These are phyloP conservation scores for Adansonia madagascariensis DNA, from an alignment of 441 rosid genomes.

Conservation along the genomic window DNA sequence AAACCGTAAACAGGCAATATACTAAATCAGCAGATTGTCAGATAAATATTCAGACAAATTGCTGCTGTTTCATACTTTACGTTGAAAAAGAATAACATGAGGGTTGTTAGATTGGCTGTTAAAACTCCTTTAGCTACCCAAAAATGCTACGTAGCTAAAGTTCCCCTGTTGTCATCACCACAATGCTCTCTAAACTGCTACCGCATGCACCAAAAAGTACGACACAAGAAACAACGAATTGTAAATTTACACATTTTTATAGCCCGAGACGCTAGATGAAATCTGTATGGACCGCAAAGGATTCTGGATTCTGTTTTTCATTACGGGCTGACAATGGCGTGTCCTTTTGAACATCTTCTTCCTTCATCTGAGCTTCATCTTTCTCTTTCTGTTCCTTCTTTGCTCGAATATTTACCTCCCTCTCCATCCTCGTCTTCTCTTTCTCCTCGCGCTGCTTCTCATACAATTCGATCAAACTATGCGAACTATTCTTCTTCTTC, in stretches of 20 bases:
- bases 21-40: background rate
- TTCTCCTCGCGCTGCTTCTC: constrained; percentile 70
- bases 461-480: constrained; percentile 56
- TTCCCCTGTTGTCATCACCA: background rate
- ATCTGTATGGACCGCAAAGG: constrained; percentile 70
- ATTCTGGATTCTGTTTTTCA: constrained; percentile 86
- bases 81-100: background rate
- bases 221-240: background rate
- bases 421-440: constrained; percentile 71
- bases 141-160: background rate
- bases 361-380: constrained; percentile 72
- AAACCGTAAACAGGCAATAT: background rate
- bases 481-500: constrained; percentile 36
- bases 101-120: background rate
- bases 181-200: background rate
- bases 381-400: constrained; percentile 72
- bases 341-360: constrained; percentile 79
- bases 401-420: constrained; percentile 59
- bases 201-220: background rate
- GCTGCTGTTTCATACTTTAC: background rate
- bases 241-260: constrained; percentile 10
- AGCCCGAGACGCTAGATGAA: constrained; percentile 34
- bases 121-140: background rate
- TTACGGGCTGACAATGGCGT: constrained; percentile 76
- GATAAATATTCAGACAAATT: background rate